These are phyloP conservation scores for Groenewaldozyma salmanticensis DNA, from an alignment of 805 yeast genomes.

Conservation along the genomic window DNA sequence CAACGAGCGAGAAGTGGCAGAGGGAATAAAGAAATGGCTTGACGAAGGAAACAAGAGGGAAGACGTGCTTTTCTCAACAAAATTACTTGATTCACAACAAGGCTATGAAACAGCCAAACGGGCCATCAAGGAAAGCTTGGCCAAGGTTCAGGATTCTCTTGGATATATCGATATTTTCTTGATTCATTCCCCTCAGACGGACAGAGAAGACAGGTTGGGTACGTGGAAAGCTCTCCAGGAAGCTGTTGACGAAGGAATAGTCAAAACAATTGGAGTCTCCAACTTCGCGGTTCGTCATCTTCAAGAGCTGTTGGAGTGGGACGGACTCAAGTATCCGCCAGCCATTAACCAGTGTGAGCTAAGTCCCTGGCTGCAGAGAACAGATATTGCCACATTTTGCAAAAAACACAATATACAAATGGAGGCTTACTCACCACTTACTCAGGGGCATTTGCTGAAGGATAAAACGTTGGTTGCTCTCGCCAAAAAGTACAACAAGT, in stretches of 20 bases:
- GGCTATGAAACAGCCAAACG: slow-evolving; percentile 27
- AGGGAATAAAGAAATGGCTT: slow-evolving; percentile 47
- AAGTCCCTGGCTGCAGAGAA: slow-evolving; percentile 75
- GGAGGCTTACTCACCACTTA: slow-evolving; percentile 77
- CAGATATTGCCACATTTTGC: slow-evolving; percentile 54
- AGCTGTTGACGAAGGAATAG: slow-evolving; percentile 39
- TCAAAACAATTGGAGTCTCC: slow-evolving; percentile 52
- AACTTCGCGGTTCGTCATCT: slow-evolving; percentile 51
- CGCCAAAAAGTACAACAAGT: slow-evolving; percentile 31
- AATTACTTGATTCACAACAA: slow-evolving; percentile 46
- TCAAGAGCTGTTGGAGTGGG: slow-evolving; percentile 41
- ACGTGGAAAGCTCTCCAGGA: slow-evolving; percentile 51
- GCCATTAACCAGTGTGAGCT: slow-evolving; percentile 76
- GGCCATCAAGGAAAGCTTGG: slow-evolving; percentile 51
- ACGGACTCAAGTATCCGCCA: slow-evolving; percentile 44
- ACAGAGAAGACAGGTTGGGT: slow-evolving; percentile 30
- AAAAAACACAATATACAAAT: slow-evolving; percentile 45
- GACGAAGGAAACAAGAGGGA: slow-evolving; percentile 43
- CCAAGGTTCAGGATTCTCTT: slow-evolving; percentile 31
- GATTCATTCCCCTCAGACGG: slow-evolving; percentile 43
- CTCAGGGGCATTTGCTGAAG: slow-evolving; percentile 46
- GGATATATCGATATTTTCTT: slow-evolving; percentile 58
- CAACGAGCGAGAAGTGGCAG: slow-evolving; percentile 53
- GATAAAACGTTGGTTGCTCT: slow-evolving; percentile 28
- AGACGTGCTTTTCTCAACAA: slow-evolving; percentile 50